Evolutionary conservation across 352 stramenopile genomes (phyloP).

Genomic region (Plasmopara viticola): DNA sequence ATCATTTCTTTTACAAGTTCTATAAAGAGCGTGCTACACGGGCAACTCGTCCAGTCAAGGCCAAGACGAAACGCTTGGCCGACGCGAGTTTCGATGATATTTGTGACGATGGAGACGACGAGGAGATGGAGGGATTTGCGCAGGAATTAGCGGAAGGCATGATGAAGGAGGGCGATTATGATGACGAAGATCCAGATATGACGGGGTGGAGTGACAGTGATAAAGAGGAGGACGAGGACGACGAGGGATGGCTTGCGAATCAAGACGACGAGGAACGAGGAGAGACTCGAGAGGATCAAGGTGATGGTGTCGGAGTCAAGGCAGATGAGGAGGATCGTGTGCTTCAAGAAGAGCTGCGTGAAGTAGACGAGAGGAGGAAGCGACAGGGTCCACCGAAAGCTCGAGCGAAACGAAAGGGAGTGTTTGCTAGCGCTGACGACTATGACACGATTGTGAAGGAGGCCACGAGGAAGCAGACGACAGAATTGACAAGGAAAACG

Average conservation of each 20-base stretch:
- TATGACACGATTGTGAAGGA: conserved; percentile 68
- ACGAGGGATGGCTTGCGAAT: conserved; percentile 21
- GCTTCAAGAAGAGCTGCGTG: conserved; percentile 32
- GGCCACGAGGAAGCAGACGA: conserved; percentile 50
- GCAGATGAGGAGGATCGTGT: conserved; percentile 40
- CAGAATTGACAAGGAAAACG: conserved; percentile 12
- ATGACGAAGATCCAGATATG: conserved; percentile 75
- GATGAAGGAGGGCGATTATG: conserved; percentile 76
- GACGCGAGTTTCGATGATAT: conserved; percentile 22
- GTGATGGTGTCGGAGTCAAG: conserved; percentile 45
- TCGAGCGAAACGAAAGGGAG: conserved; percentile 50
- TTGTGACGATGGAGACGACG: conserved; percentile 54
- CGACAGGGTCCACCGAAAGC: conserved; percentile 47
- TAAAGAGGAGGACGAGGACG: conserved; percentile 21
- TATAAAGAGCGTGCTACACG: conserved; percentile 80
- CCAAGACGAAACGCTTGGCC: conserved; percentile 26
- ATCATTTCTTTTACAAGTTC: conserved; percentile 93
- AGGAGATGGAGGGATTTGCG: conserved; percentile 84
- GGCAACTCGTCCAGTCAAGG: conserved; percentile 35
- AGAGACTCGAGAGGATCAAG: conserved; percentile 29
- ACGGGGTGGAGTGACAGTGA: conserved; percentile 57
- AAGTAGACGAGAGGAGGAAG: conserved; percentile 36
- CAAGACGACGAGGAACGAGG: conserved; percentile 25
- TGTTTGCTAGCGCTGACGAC: conserved; percentile 73
- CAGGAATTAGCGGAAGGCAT: conserved; percentile 85